A percentile compares a stretch with the other conserved stretches of the same genome.
Conservation (phyloP, 768 basidiomycete species). For the Filobasidium floriforme region DNA sequence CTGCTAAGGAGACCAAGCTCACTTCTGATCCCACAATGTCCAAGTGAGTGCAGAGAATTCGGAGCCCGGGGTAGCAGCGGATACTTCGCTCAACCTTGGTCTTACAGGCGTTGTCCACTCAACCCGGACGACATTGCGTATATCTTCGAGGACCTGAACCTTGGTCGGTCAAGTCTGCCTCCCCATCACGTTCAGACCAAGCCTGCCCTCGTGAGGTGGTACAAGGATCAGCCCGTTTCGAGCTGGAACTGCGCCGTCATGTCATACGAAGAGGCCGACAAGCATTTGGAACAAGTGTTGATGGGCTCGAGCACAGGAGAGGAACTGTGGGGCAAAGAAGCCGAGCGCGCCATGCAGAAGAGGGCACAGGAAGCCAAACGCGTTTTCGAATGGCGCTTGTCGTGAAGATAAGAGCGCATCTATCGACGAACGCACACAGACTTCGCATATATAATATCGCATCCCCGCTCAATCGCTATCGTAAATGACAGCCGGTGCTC, state of each 20-base stretch:
- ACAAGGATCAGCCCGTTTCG: slow-evolving; percentile 56
- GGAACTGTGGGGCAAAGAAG: slow-evolving; percentile 66
- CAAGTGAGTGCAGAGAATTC: slow-evolving; percentile 32
- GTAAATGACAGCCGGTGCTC: slow-evolving; percentile 55
- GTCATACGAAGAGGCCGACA: slow-evolving; percentile 65
- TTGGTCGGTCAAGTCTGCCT: slow-evolving; percentile 64
- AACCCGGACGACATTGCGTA: slow-evolving; percentile 74
- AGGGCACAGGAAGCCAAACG: slow-evolving; percentile 57
- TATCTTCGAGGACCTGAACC: slow-evolving; percentile 78
- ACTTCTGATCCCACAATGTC: slow-evolving; percentile 55
- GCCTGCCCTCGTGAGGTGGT: slow-evolving; percentile 77
- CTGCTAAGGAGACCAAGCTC: slow-evolving; percentile 64
- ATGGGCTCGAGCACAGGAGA: slow-evolving; percentile 47
- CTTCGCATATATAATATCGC: no score
- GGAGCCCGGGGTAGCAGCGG: background rate
- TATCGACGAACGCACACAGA: no score
- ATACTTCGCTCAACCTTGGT: slow-evolving; percentile 5
- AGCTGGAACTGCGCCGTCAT: slow-evolving; percentile 82
- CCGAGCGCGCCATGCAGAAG: slow-evolving; percentile 55
- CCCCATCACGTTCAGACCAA: slow-evolving; percentile 66
- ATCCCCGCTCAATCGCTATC: slow-evolving; percentile 61
- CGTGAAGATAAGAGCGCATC: background rate
- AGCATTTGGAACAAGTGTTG: slow-evolving; percentile 50
- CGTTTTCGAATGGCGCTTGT: slow-evolving; percentile 32
- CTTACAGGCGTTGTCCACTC: slow-evolving; percentile 54